Percentiles rank a stretch among this genome's conserved stretches.
Conservation (phyloP, 1,284 basidiomycete species). For the Fomitiporia mediterranea region DNA sequence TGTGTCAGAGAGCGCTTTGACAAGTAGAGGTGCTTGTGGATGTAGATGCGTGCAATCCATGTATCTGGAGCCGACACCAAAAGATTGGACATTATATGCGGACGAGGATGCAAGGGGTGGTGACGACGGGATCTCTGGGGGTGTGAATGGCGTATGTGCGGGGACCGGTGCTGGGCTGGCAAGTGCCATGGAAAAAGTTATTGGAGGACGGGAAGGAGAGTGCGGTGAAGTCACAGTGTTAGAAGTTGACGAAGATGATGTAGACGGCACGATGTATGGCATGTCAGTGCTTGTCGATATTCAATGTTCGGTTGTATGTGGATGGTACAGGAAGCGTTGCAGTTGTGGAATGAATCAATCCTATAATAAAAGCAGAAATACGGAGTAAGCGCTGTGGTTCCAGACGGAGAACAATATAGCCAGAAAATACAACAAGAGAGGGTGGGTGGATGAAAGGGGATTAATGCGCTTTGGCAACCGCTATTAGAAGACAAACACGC, state of each 20-base stretch:
- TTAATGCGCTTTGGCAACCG: too few relatives aligned
- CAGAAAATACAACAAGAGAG: too few relatives aligned
- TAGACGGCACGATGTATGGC: constrained; percentile 12
- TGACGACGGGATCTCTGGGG: background rate
- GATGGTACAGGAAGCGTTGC: too few relatives aligned
- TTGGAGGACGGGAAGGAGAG: background rate
- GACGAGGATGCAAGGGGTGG: background rate
- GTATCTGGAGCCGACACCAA: background rate
- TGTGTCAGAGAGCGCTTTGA: constrained; percentile 7
- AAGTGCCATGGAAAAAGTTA: background rate
- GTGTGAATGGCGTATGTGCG: background rate
- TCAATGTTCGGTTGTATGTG: background rate
- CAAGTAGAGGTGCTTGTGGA: background rate
- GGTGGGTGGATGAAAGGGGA: too few relatives aligned
- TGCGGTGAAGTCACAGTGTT: background rate
- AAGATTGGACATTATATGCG: background rate
- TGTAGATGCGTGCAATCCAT: background rate
- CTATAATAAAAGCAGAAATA: constrained; percentile 2
- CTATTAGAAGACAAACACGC: background rate
- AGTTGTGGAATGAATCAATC: background rate
- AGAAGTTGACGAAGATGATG: background rate
- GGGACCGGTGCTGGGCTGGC: constrained; percentile 12
- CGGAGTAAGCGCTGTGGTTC: background rate
- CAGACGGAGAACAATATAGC: background rate
- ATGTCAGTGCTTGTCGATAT: background rate